Base-by-base conservation (phyloP, 2,329 filamentous ascomycete genomes). In the Rutstroemia sp. region DNA sequence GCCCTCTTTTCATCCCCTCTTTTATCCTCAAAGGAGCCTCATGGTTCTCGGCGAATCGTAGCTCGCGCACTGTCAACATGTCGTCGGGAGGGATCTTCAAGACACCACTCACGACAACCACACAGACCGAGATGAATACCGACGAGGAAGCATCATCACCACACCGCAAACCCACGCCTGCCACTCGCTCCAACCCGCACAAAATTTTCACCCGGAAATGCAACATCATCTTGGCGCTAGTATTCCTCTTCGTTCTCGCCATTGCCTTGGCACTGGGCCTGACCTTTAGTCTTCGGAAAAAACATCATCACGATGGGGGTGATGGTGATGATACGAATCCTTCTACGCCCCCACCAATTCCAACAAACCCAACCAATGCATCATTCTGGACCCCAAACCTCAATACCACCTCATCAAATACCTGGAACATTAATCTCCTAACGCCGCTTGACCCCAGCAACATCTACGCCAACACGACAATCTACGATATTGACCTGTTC, bases 401-500 rank as follows among this genome's bases (percentile, higher is more conserved):
- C 4, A 55, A 55, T 12, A 34, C 53, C 12, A 38, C 49, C n/a
- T 47, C 47, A 6, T 42, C 39, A n/a, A 48, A 39, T 17, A 53
- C 56, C 2, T 60, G 58, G 57, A 51, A 60, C 21, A 60, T 60
- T 27, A 40, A 50, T 19, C n/a, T 60, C 16, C 16, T 48, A 16
- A 4, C 45, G 45, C 7, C 47, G 6, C 25, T 60, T 2, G 55
- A 56, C 19, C 53, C 53, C 17, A 14, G 6, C 14, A 56, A 65
- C 55, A 51, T 63, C 52, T 56, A 63, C 65, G 59, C 70, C 58
- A 51, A 59, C 54, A 57, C 46, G 3, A 55, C 53, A 12, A 55
- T 60, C 5, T 67, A 72, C 68, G 66, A 78, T 62, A 69, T 75
- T 64, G 70, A 71, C 47, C 61, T 66, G 16, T 63, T 67, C 14